phyloP scores from a whole-genome alignment of 2,329 filamentous ascomycete genomes.

The Fusarium annulatum region DNA sequence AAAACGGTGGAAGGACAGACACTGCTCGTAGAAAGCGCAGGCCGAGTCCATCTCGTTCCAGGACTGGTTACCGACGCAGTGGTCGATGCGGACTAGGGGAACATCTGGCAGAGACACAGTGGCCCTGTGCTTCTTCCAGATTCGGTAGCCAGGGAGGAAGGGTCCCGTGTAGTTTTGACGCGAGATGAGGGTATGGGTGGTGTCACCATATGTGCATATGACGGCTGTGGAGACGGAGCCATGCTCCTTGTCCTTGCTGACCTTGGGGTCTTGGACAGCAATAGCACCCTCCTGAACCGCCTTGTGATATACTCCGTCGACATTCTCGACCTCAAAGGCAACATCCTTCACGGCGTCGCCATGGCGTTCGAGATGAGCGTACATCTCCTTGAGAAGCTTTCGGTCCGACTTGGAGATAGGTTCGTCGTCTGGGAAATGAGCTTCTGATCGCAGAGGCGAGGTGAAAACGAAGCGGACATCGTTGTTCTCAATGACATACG shows the following conservation, averaged over 20 bases:
- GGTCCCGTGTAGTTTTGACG: constrained; percentile 75
- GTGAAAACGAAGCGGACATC: constrained; percentile 85
- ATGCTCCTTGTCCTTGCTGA: constrained; percentile 65
- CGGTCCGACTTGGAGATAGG: constrained; percentile 72
- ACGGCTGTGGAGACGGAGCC: constrained; percentile 79
- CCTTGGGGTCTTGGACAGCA: constrained; percentile 70
- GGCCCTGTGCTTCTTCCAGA: constrained; percentile 56
- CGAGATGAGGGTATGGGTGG: constrained; percentile 90
- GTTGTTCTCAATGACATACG: constrained; percentile 84
- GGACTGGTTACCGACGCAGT: constrained; percentile 97
- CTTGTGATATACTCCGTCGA: constrained; percentile 79
- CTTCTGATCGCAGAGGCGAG: constrained; percentile 76
- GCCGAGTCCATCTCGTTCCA: constrained; percentile 86
- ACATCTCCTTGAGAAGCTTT: constrained; percentile 76
- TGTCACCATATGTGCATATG: constrained; percentile 93
- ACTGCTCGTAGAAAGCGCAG: constrained; percentile 82
- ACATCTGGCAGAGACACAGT: constrained; percentile 69
- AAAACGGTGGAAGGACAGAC: constrained; percentile 94
- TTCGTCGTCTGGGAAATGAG: constrained; percentile 67
- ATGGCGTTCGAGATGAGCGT: constrained; percentile 85
- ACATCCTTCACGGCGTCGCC: constrained; percentile 96
- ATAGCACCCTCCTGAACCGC: constrained; percentile 74
- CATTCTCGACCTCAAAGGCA: constrained; percentile 92
- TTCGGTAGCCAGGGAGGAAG: constrained; percentile 86
- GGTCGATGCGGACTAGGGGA: constrained; percentile 81